Conservation (phyloP, 2,329 filamentous ascomycete genomes). For the Pestalotiopsis fici region DNA sequence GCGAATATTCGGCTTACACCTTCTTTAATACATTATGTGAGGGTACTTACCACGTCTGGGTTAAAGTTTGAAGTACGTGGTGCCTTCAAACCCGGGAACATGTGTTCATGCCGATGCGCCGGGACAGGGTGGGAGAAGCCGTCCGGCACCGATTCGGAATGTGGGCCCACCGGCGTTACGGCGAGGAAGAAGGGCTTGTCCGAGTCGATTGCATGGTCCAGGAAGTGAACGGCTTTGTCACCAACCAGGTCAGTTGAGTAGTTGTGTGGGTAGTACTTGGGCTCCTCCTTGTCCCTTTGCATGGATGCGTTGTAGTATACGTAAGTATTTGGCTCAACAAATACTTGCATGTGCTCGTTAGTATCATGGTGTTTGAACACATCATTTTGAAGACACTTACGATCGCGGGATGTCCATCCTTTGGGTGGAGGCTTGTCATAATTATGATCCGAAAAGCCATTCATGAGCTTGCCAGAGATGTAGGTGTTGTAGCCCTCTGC, state of each 20-base stretch:
- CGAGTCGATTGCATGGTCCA: conserved; percentile 58
- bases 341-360: conserved; percentile 42
- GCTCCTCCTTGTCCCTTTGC: conserved; percentile 55
- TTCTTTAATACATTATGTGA: not conserved
- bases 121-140: conserved; percentile 54
- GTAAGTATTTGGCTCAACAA: conserved; percentile 69
- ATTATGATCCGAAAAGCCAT: conserved; percentile 44
- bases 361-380: no score
- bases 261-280: conserved; percentile 33
- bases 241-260: conserved; percentile 59
- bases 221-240: conserved; percentile 57
- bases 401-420: conserved; percentile 33
- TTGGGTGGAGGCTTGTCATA: conserved; percentile 44
- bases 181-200: conserved; percentile 67
- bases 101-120: conserved; percentile 59
- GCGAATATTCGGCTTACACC: no score
- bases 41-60: conserved; percentile 3
- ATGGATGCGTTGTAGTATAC: conserved; percentile 67
- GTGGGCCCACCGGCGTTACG: conserved; percentile 67
- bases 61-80: conserved; percentile 69
- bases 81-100: conserved; percentile 61
- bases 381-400: not conserved
- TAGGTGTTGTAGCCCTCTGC: conserved; percentile 58
- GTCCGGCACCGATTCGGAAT: conserved; percentile 50
- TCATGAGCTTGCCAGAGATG: conserved; percentile 60